phyloP scores from a whole-genome alignment of 192 early-diverging fungal species.

The Linnemannia elongata region DNA sequence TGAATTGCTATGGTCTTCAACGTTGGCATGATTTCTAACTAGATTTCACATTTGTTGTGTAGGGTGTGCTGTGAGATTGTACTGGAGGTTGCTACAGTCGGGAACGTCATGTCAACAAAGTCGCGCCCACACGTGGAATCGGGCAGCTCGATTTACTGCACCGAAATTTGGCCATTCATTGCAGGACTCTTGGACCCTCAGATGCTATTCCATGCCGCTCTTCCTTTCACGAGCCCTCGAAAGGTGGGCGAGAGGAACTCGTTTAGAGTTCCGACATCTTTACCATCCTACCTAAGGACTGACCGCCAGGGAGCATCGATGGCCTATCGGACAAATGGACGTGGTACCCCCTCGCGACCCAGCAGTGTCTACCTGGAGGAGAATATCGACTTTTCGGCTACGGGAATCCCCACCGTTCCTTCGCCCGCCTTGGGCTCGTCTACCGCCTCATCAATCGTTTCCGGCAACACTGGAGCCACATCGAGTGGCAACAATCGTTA shows the following conservation, averaged over 20 bases:
- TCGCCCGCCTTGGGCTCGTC: neutral
- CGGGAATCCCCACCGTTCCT: neutral
- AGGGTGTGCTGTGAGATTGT: slow-evolving; percentile 57
- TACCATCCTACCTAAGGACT: neutral
- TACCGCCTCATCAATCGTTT: neutral
- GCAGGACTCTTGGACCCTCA: slow-evolving; percentile 33
- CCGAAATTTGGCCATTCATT: slow-evolving; percentile 58
- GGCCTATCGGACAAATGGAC: slow-evolving; percentile 41
- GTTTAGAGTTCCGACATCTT: slow-evolving; percentile 11
- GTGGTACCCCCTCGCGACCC: slow-evolving; percentile 50
- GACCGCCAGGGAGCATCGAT: slow-evolving; percentile 19
- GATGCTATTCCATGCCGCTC: slow-evolving; percentile 30
- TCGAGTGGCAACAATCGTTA: slow-evolving; percentile 15
- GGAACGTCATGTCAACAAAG: slow-evolving; percentile 49
- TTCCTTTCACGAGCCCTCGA: slow-evolving; percentile 44
- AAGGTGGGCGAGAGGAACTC: slow-evolving; percentile 49
- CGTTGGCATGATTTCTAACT: neutral
- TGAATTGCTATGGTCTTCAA: neutral
- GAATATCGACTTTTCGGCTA: slow-evolving; percentile 10
- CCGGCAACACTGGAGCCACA: slow-evolving; percentile 13
- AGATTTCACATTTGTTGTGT: neutral
- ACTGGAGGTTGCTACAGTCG: slow-evolving; percentile 57
- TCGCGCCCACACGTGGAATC: slow-evolving; percentile 44
- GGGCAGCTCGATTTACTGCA: slow-evolving; percentile 53
- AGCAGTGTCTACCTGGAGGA: slow-evolving; percentile 54